Percentiles rank a stretch among this genome's conserved stretches.
Evolutionary conservation across 352 stramenopile species (phyloP).

Genomic region (Globisporangium nunn): DNA sequence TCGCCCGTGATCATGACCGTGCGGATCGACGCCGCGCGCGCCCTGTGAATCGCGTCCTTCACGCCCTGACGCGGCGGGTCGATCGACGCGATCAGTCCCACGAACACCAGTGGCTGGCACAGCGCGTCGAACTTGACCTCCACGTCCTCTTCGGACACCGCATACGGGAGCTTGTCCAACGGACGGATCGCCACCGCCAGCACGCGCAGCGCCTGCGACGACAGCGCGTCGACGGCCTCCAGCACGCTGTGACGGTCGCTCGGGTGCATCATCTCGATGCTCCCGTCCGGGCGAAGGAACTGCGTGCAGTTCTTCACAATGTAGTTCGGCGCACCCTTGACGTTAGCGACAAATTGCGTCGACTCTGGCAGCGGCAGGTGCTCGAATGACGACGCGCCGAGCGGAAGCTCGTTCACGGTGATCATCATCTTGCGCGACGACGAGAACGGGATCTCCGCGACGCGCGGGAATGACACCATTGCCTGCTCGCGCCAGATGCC

Average conservation of each 20-base stretch:
- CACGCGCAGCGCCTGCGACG: conserved; percentile 78
- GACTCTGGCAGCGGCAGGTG: conserved; percentile 26
- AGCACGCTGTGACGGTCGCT: conserved; percentile 45
- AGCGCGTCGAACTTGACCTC: conserved; percentile 64
- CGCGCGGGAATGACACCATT: conserved; percentile 50
- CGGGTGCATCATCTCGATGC: conserved; percentile 30
- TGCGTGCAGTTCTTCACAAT: conserved; percentile 62
- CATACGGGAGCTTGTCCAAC: conserved; percentile 38
- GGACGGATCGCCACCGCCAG: conserved; percentile 87
- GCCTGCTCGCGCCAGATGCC: conserved; percentile 53
- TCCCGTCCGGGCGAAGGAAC: conserved; percentile 43
- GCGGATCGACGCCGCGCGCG: conserved; percentile 46
- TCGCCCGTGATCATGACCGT: conserved; percentile 95
- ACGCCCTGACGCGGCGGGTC: conserved; percentile 67
- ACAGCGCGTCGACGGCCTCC: conserved; percentile 52
- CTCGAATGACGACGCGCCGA: conserved; percentile 28
- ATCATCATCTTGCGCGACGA: conserved; percentile 95
- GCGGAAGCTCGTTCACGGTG: conserved; percentile 50
- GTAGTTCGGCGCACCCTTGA: conserved; percentile 72
- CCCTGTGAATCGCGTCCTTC: conserved; percentile 35
- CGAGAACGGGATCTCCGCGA: conserved; percentile 91
- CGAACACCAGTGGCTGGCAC: conserved; percentile 81
- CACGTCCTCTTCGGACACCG: conserved; percentile 35
- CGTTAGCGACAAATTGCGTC: conserved; percentile 37
- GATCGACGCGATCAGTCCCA: conserved; percentile 92